phyloP scores from a whole-genome alignment of 805 yeast genomes.

The Kluyveromyces wickerhamii region DNA sequence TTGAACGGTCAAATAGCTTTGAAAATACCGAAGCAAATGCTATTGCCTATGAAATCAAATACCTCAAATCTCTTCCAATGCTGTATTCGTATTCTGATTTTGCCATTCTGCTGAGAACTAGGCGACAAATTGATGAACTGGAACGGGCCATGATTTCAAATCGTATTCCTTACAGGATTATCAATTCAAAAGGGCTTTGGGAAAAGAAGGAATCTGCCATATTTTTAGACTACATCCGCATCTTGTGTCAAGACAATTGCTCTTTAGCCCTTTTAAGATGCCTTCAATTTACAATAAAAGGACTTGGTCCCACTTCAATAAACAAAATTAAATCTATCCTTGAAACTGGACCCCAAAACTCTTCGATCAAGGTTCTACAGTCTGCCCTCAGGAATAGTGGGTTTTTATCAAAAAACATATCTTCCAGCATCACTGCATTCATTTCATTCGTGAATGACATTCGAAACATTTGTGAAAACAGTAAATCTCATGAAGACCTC shows the following conservation, averaged over 20 bases:
- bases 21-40: slow-evolving; percentile 49
- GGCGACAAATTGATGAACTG: slow-evolving; percentile 50
- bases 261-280: slow-evolving; percentile 50
- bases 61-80: slow-evolving; percentile 38
- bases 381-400: neutral
- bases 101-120: slow-evolving; percentile 63
- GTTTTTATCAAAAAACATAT: neutral
- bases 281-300: slow-evolving; percentile 53
- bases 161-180: slow-evolving; percentile 56
- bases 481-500: slow-evolving; percentile 1
- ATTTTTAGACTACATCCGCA: slow-evolving; percentile 57
- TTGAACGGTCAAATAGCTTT: slow-evolving; percentile 13
- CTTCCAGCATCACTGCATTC: neutral
- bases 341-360: neutral
- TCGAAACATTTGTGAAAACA: neutral
- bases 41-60: slow-evolving; percentile 48
- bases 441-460: neutral
- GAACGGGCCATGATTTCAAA: slow-evolving; percentile 53
- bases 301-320: slow-evolving; percentile 54
- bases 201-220: slow-evolving; percentile 59
- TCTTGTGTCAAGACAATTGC: slow-evolving; percentile 52
- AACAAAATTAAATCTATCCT: slow-evolving; percentile 19
- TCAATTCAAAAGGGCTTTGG: slow-evolving; percentile 77
- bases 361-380: neutral
- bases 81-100: slow-evolving; percentile 48